Conservation (phyloP, 2,329 filamentous ascomycete genomes). For the Botrytis byssoidea region DNA sequence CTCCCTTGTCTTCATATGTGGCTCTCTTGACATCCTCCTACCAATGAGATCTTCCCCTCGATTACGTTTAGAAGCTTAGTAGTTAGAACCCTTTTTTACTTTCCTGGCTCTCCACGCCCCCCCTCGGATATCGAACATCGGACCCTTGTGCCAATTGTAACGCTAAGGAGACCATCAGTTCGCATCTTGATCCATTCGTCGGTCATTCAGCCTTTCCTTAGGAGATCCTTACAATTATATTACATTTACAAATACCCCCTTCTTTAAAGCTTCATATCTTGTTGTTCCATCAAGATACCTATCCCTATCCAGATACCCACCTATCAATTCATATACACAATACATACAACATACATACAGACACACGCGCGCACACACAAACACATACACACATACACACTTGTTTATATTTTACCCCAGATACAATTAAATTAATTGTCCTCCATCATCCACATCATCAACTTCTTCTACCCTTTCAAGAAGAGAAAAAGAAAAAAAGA, state of each 20-base stretch:
- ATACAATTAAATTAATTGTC: not conserved
- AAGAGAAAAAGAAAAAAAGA: not conserved
- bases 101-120: constrained; percentile 1
- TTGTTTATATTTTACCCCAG: not conserved
- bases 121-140: constrained; percentile 8
- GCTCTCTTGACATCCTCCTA: not conserved
- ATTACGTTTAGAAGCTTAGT: not conserved
- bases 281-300: not conserved
- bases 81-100: not conserved
- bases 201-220: not conserved
- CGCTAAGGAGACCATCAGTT: constrained; percentile 11
- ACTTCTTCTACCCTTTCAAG: not conserved
- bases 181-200: constrained; percentile 10
- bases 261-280: constrained; percentile 1
- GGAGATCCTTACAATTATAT: constrained; percentile 13
- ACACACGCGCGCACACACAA: not conserved
- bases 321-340: not conserved
- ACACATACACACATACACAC: not conserved
- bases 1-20: constrained; percentile 3
- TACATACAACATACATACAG: not conserved
- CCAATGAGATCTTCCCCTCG: not conserved
- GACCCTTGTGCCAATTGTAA: constrained; percentile 14
- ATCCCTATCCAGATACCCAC: not conserved
- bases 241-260: constrained; percentile 12
- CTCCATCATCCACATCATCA: not conserved